A percentile compares a stretch with the other conserved stretches of the same genome.
phyloP scores from a whole-genome alignment of 805 yeast species.

The Starmerella apis region DNA sequence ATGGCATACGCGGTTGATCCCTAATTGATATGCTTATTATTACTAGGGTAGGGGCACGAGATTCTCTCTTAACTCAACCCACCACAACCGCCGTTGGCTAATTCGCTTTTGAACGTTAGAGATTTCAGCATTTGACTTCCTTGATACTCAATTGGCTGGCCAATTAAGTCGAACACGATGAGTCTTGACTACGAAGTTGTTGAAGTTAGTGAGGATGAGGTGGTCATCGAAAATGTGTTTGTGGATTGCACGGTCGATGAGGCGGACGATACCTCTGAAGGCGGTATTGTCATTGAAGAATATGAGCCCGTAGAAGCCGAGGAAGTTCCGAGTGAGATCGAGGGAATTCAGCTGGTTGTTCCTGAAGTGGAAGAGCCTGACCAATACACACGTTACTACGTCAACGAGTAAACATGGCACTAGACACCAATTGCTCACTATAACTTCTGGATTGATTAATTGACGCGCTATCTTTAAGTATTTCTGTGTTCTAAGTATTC shows the following conservation, averaged over 20 bases:
- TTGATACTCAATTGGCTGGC: background rate
- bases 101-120: no score
- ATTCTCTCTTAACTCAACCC: no score
- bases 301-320: constrained; percentile 1
- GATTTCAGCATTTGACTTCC: no score
- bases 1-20: no score
- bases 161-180: background rate
- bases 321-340: constrained; percentile 1
- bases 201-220: constrained; percentile 6
- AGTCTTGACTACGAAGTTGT: constrained; percentile 8
- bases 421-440: background rate
- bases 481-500: no score
- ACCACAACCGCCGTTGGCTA: no score
- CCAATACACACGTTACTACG: background rate
- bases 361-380: constrained; percentile 13
- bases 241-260: constrained; percentile 7
- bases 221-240: background rate
- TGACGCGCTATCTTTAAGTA: no score
- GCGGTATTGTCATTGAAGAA: constrained; percentile 9
- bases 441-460: no score
- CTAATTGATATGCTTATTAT: background rate
- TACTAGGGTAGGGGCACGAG: background rate
- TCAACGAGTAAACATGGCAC: background rate
- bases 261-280: constrained; percentile 1
- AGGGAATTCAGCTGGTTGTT: background rate